phyloP scores from a whole-genome alignment of 805 yeast species.

The Yarrowia sp. region DNA sequence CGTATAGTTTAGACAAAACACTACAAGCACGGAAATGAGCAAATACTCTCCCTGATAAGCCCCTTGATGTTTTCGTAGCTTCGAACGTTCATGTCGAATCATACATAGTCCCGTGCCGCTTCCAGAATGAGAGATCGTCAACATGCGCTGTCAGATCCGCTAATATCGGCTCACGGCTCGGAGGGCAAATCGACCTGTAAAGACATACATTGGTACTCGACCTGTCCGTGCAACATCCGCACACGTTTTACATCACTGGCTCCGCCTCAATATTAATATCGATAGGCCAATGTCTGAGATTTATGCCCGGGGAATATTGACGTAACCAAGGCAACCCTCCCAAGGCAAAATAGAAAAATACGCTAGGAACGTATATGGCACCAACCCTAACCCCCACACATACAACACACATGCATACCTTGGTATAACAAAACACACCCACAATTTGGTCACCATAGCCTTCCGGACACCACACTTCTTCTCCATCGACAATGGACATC shows the following conservation, averaged over 20 bases:
- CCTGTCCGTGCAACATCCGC: no score
- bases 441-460: background rate
- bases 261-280: no score
- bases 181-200: no score
- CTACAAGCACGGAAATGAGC: no score
- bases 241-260: no score
- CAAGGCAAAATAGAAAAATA: background rate
- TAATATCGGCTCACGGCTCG: no score
- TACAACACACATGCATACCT: background rate
- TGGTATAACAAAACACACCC: background rate
- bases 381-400: background rate
- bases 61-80: no score
- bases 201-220: no score
- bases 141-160: background rate
- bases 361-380: background rate
- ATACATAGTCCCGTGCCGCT: background rate
- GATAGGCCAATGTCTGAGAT: no score
- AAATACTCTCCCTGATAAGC: no score
- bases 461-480: background rate
- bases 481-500: conserved; percentile 19
- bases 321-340: conserved; percentile 1
- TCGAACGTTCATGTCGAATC: background rate
- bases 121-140: background rate
- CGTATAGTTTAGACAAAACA: no score
- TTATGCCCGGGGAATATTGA: background rate